phyloP scores from a whole-genome alignment of 305 asterid genomes.

The Euphrasia arctica region DNA sequence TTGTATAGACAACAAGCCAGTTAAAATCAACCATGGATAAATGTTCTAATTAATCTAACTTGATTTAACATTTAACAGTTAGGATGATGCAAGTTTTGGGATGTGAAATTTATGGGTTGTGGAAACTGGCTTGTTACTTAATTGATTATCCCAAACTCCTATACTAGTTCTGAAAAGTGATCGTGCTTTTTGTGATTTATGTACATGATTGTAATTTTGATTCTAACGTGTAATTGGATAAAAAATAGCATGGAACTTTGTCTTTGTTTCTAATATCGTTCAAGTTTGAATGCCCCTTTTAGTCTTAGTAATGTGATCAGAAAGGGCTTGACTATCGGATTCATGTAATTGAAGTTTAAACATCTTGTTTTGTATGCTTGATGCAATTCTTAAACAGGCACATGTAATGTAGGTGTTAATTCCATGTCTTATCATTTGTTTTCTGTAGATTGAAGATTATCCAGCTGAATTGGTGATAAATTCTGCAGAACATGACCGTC shows the following conservation, averaged over 20 bases:
- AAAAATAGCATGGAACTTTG: background rate
- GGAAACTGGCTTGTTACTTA: background rate
- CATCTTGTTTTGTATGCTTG: conserved; percentile 13
- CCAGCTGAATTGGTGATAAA: conserved; percentile 60
- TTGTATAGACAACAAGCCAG: too few relatives aligned
- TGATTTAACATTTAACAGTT: background rate
- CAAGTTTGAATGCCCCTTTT: conserved; percentile 3
- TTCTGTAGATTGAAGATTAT: conserved; percentile 70
- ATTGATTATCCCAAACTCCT: background rate
- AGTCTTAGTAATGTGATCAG: conserved; percentile 1
- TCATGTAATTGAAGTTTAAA: conserved; percentile 21
- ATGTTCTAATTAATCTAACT: too few relatives aligned
- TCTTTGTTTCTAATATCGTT: conserved; percentile 9
- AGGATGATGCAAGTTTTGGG: conserved; percentile 3
- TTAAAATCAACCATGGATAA: too few relatives aligned
- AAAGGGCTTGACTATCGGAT: conserved; percentile 16
- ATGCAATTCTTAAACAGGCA: conserved; percentile 18
- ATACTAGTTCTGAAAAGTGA: background rate
- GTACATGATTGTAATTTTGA: background rate
- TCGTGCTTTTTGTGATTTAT: conserved; percentile 14
- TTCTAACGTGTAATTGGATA: background rate
- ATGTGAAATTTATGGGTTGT: background rate
- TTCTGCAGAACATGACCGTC: conserved; percentile 41
- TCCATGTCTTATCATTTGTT: conserved; percentile 26
- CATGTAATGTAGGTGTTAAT: conserved; percentile 31